phyloP scores from a whole-genome alignment of 2,329 filamentous ascomycete species.

The Exophiala sideris region DNA sequence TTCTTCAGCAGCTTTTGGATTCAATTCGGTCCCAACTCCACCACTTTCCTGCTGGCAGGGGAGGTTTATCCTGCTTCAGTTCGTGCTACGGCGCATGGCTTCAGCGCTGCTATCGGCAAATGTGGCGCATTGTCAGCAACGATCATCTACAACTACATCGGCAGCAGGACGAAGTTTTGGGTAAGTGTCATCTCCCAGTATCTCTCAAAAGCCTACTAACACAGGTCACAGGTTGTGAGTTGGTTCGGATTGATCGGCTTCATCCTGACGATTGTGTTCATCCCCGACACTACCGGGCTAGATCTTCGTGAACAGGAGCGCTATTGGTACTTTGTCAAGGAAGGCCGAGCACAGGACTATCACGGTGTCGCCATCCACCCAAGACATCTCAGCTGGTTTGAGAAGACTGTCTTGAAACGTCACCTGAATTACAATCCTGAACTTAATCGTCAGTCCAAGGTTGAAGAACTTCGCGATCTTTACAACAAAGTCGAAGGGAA shows the following conservation, averaged over 20 bases:
- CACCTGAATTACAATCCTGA: constrained; percentile 3
- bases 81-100: constrained; percentile 88
- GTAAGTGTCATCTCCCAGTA: neutral
- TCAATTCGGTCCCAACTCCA: constrained; percentile 93
- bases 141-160: constrained; percentile 93
- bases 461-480: neutral
- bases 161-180: constrained; percentile 47
- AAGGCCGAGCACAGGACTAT: constrained; percentile 4
- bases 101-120: constrained; percentile 90
- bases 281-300: constrained; percentile 69
- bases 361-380: constrained; percentile 6
- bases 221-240: constrained; percentile 83
- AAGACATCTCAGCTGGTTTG: constrained; percentile 2
- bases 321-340: constrained; percentile 3
- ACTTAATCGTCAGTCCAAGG: neutral
- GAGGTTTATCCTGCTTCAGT: constrained; percentile 96
- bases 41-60: constrained; percentile 92
- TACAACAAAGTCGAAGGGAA: constrained; percentile 3
- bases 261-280: constrained; percentile 75
- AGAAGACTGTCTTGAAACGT: neutral
- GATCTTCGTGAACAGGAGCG: constrained; percentile 8
- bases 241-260: constrained; percentile 92
- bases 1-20: constrained; percentile 98
- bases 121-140: constrained; percentile 80
- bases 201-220: constrained; percentile 48